Base-by-base conservation (phyloP, 2,329 filamentous ascomycete species). In the Aspergillus ibericus region DNA sequence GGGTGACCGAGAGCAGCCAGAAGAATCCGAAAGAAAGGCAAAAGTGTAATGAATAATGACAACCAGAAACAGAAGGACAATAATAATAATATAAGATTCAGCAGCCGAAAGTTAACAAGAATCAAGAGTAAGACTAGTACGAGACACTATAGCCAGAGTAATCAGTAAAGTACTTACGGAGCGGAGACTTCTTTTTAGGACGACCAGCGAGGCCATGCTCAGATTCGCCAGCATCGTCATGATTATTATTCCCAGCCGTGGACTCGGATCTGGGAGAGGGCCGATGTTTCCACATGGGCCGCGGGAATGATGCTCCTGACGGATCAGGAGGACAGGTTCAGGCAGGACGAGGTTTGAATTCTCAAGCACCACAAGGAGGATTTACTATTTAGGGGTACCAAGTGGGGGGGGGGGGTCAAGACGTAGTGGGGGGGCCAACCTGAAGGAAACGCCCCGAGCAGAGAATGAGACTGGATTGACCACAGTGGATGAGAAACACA, bases 261-360 rank as follows among this genome's bases (percentile, higher is more conserved):
- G 71, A 69, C 66, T 77, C 73, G 64, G 71, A 72, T 73, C 71
- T 75, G 70, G 73, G 69, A 58, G 74, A 73, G 52, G 69, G 68
- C 60, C 72, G 73, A 68, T 72, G 71, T 71, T 76, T 77, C 75
- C 75, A 77, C 75, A 77, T 77, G 68, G 68, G 63, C 60, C 60
- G 57, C 52, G 53, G 48, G 49, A 53, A 60, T 58, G 59, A 65
- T 32, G 50, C 40, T 53, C 58, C 56, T 61, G 63, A 61, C 40
- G 55, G 57, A 59, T 57, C 48, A 60, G 54, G 59, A 60, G 59
- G 60, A 61, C 63, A 61, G 61, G 58, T 60, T 49, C 50, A 47
- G 35, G 36, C 58, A 40, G 36, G 47, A 49, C 46, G 25, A 59
- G 51, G 25, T 44, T 42, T 22, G 18, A 29, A 34, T 15, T 34